Conservation (phyloP, 345 rosid genomes). For the Dimocarpus longan region DNA sequence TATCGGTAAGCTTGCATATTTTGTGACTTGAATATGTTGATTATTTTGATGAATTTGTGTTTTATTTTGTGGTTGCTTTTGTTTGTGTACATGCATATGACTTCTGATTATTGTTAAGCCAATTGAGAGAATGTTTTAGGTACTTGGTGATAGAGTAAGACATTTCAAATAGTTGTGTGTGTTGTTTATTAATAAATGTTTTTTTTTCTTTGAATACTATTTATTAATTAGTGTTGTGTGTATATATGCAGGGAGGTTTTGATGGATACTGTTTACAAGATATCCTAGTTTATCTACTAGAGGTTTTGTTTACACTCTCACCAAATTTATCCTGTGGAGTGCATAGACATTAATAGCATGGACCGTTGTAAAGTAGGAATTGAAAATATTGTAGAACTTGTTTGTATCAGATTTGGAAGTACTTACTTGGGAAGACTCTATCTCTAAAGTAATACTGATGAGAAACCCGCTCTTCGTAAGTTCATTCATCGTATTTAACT, state of each 20-base stretch:
- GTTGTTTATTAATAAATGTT: background rate
- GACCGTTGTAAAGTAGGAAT: background rate
- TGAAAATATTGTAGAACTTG: background rate
- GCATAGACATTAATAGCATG: background rate
- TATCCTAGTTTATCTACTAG: background rate
- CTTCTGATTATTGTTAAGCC: background rate
- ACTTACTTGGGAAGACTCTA: background rate
- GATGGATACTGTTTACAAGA: background rate
- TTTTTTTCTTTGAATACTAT: too few relatives aligned
- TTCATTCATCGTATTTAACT: slow-evolving; percentile 13
- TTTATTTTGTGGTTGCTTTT: background rate
- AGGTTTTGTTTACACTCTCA: too few relatives aligned
- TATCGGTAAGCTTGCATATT: slow-evolving; percentile 49
- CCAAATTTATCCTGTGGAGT: too few relatives aligned
- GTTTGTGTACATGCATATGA: background rate
- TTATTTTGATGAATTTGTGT: background rate
- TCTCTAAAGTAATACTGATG: background rate
- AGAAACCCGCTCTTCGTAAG: background rate
- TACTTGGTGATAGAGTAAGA: background rate
- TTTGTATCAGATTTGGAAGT: background rate
- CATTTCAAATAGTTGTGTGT: background rate
- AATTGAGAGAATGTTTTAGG: background rate
- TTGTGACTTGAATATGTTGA: background rate
- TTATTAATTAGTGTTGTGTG: background rate
- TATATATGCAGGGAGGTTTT: background rate